Percentiles rank a stretch among this genome's conserved stretches.
Evolutionary conservation across 768 basidiomycete genomes (phyloP).

Genomic region (Tulasnella sp.): DNA sequence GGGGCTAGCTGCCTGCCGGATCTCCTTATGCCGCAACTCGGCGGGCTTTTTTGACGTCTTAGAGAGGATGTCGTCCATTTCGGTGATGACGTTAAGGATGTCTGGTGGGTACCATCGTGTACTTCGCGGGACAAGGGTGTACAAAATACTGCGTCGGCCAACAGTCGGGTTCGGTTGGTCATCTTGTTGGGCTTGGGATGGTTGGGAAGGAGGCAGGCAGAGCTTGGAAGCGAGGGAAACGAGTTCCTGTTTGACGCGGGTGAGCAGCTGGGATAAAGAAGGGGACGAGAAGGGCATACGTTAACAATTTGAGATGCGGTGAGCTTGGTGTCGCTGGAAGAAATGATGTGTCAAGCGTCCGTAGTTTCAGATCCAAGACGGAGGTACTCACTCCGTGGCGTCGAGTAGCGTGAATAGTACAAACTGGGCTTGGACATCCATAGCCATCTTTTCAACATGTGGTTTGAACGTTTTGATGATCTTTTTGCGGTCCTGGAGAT

Average conservation of each 20-base stretch:
- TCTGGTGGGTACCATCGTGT: constrained; percentile 79
- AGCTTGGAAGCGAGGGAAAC: constrained; percentile 45
- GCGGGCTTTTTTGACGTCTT: constrained; percentile 78
- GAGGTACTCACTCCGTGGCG: constrained; percentile 59
- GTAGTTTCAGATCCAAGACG: neutral
- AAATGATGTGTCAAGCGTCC: neutral
- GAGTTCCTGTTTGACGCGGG: constrained; percentile 35
- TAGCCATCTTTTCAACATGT: constrained; percentile 76
- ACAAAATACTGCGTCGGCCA: constrained; percentile 70
- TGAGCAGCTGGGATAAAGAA: too few species aligned
- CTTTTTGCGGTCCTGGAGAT: constrained; percentile 67
- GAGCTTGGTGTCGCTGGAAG: constrained; percentile 74
- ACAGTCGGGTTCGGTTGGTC: constrained; percentile 4
- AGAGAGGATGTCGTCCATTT: constrained; percentile 54
- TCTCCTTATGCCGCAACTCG: constrained; percentile 50
- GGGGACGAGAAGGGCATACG: constrained; percentile 14
- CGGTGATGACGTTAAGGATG: constrained; percentile 54
- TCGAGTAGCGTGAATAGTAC: constrained; percentile 86
- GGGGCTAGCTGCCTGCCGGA: constrained; percentile 60
- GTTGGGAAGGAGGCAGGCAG: constrained; percentile 36
- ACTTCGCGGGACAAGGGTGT: constrained; percentile 73
- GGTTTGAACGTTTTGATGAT: constrained; percentile 83
- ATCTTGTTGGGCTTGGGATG: constrained; percentile 28
- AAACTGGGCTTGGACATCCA: constrained; percentile 79
- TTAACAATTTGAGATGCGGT: constrained; percentile 65